Evolutionary conservation across 2,329 filamentous ascomycete genomes (phyloP), one percentile per base, ranked within the genome.

Genomic region (Epichloe uncinata): DNA sequence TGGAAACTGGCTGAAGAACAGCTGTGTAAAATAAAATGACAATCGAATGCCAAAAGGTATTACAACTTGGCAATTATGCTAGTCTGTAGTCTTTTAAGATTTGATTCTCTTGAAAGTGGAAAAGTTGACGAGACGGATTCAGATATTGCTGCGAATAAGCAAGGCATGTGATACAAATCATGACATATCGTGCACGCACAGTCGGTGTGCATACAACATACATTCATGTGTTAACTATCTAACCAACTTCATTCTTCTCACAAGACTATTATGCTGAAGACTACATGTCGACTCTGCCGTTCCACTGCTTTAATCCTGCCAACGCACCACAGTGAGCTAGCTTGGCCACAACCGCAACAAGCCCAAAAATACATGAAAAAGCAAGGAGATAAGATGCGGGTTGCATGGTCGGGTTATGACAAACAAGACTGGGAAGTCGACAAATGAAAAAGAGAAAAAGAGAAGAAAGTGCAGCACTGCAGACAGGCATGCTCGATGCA

Each of bases 401-500:
- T 33, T 44, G 26, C 12, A 30, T n/a, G 20, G 30, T 18, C 16
- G 15, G 22, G 11, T 34, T 15, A 33, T 44, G 45, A 50, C 38
- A 52, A 50, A 51, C 53, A 52, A 52, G 47, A 50, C 36, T 26
- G 35, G 35, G 4, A n/a, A 52, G 41, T 49, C 47, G 54, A 56
- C 52, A 55, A 54, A 55, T 33, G 51, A 60, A 55, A 54, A 55
- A 33, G 51, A 60, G 42, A 59, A 45, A 51, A 46, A 49, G 54
- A 44, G 41, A 53, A 48, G 0, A 49, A 55, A 45, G 42, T 52
- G 55, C 44, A 53, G 53, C 51, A 58, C 54, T 54, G 54, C 54
- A 61, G 56, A 59, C 62, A 61, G 64, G 63, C 61, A 50, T 53
- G 49, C 42, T 63, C 51, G 58, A 64, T 65, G 66, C 63, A 63